A percentile compares a stretch with the other conserved stretches of the same genome.
Conservation (phyloP, 23 red algal genomes). For the Porphyridium purpureum region DNA sequence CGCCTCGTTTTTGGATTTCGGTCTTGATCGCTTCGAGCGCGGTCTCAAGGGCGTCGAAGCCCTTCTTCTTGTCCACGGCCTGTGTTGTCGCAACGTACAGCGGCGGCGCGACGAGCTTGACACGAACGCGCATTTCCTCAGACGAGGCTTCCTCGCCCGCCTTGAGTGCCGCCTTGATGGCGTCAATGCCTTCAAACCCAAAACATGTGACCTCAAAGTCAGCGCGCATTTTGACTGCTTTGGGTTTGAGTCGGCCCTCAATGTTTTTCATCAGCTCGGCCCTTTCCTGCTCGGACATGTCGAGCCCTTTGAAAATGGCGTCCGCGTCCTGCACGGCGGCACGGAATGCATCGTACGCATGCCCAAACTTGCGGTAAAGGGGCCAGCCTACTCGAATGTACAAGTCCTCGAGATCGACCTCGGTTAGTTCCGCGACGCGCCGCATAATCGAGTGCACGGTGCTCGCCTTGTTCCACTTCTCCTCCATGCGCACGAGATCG, state of each 20-base stretch:
- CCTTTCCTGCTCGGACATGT: slow-evolving; percentile 51
- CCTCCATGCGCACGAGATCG: slow-evolving; percentile 85
- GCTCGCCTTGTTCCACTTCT: slow-evolving; percentile 96
- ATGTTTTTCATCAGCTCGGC: slow-evolving; percentile 87
- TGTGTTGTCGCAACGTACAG: slow-evolving; percentile 79
- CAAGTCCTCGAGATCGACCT: slow-evolving; percentile 69
- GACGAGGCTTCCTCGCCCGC: slow-evolving; percentile 34
- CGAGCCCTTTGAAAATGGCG: slow-evolving; percentile 50
- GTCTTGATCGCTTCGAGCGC: slow-evolving; percentile 56
- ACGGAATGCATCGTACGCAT: slow-evolving; percentile 92
- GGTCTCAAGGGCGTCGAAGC: slow-evolving; percentile 39
- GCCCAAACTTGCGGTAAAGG: slow-evolving; percentile 74
- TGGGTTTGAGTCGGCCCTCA: slow-evolving; percentile 38
- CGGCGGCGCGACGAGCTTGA: slow-evolving; percentile 90
- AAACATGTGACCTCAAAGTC: slow-evolving; percentile 98
- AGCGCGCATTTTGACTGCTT: slow-evolving; percentile 75
- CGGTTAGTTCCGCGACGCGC: slow-evolving; percentile 81
- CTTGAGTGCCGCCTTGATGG: slow-evolving; percentile 58
- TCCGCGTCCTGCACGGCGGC: slow-evolving; percentile 67
- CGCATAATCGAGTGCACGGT: slow-evolving; percentile 97
- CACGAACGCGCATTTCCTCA: slow-evolving; percentile 50
- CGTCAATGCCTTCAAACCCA: slow-evolving; percentile 94
- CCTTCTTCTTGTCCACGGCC: slow-evolving; percentile 46
- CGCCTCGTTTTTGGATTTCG: slow-evolving; percentile 56
- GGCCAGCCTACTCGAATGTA: slow-evolving; percentile 94